Evolutionary conservation across 805 yeast genomes (phyloP).

Genomic region (Sugiyamaella marilandica): DNA sequence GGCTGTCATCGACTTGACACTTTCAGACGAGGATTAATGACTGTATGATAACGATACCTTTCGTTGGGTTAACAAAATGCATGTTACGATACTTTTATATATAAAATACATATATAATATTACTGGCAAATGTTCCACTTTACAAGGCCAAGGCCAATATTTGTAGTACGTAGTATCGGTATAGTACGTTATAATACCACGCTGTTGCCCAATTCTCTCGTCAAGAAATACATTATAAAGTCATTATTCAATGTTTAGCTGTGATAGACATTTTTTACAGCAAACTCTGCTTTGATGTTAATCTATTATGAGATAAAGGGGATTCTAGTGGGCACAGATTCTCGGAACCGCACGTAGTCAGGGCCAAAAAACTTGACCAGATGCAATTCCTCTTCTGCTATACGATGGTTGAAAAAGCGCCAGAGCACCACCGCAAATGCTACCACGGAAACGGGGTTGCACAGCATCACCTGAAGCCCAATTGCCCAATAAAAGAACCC

Average conservation of each 20-base stretch:
- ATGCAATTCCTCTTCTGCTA: constrained; percentile 61
- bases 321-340: constrained; percentile 50
- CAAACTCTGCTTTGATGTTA: too few species aligned
- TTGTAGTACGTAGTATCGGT: too few species aligned
- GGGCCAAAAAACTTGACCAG: constrained; percentile 67
- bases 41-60: neutral
- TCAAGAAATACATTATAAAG: too few species aligned
- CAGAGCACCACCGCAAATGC: constrained; percentile 57
- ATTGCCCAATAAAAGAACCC: constrained; percentile 94
- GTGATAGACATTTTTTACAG: too few species aligned
- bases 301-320: constrained; percentile 47
- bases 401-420: constrained; percentile 65
- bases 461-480: constrained; percentile 69
- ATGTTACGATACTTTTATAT: neutral
- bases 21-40: constrained; percentile 24
- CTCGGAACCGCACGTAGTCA: constrained; percentile 52
- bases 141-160: too few species aligned
- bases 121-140: too few species aligned
- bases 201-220: too few species aligned
- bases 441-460: constrained; percentile 57
- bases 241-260: too few species aligned
- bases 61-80: neutral
- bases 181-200: too few species aligned
- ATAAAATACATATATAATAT: too few species aligned
- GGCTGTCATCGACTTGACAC: constrained; percentile 28